Evolutionary conservation across 2,329 filamentous ascomycete genomes (phyloP).

Genomic region (Hymenoscyphus salicellus): DNA sequence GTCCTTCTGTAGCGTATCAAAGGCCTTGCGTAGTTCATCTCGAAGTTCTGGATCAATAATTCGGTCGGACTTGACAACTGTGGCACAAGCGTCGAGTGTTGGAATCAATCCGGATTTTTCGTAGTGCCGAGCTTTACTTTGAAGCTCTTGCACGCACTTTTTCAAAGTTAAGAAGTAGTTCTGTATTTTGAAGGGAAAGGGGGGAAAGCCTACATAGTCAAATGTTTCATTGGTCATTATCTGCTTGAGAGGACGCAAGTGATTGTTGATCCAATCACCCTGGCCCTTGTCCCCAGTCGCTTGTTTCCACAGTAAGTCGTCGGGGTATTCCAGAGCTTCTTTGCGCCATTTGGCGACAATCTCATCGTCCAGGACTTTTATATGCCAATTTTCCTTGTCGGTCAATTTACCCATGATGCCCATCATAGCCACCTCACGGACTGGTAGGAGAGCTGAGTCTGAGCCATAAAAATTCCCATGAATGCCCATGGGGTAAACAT

Average conservation of each 20-base stretch:
- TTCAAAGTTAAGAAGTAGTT: background rate
- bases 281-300: conserved; percentile 3
- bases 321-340: conserved; percentile 15
- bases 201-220: background rate
- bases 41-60: background rate
- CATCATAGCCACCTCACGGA: conserved; percentile 26
- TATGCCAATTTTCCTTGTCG: conserved; percentile 24
- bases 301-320: conserved; percentile 4
- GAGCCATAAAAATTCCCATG: no score
- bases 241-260: background rate
- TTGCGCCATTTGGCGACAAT: conserved; percentile 24
- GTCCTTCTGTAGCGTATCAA: conserved; percentile 47
- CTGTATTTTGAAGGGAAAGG: background rate
- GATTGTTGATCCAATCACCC: background rate
- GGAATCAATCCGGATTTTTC: conserved; percentile 6
- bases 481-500: no score
- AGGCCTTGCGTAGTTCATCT: background rate
- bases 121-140: conserved; percentile 4
- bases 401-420: conserved; percentile 23
- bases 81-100: conserved; percentile 4
- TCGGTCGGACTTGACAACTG: conserved; percentile 9
- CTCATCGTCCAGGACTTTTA: conserved; percentile 18
- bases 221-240: conserved; percentile 5
- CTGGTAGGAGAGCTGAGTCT: background rate
- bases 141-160: conserved; percentile 7